Percentiles rank a stretch among this genome's conserved stretches.
Conservation (phyloP, 2,329 filamentous ascomycete genomes). For the Colletotrichum sojae region DNA sequence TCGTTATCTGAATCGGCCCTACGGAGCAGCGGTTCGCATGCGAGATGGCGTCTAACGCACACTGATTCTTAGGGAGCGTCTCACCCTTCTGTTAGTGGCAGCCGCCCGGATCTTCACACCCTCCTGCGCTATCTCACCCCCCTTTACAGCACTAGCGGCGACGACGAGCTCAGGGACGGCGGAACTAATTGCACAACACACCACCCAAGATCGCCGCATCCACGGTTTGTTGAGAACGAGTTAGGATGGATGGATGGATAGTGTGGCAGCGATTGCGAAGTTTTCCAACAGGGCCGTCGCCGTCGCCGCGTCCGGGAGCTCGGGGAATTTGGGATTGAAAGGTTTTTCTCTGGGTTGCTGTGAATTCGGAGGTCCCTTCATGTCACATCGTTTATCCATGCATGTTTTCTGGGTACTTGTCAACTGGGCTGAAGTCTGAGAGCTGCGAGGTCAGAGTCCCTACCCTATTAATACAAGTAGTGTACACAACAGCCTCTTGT, state of each 20-base stretch:
- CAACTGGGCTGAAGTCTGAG: neutral
- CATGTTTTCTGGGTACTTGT: neutral
- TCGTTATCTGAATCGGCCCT: slow-evolving; percentile 40
- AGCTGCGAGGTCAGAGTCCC: neutral
- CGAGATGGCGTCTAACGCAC: slow-evolving; percentile 25
- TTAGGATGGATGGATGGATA: neutral
- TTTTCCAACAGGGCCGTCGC: slow-evolving; percentile 15
- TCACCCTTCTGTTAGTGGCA: neutral
- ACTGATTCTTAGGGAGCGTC: neutral
- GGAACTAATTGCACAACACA: neutral
- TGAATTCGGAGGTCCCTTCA: slow-evolving; percentile 17
- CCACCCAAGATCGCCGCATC: slow-evolving; percentile 1
- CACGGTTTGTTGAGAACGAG: slow-evolving; percentile 22
- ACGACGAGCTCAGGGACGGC: neutral
- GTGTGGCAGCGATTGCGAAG: neutral
- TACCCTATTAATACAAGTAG: no score
- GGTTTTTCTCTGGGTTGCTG: neutral
- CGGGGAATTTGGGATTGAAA: neutral
- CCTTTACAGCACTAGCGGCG: neutral
- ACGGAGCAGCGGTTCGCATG: slow-evolving; percentile 32
- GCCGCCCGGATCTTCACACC: slow-evolving; percentile 3
- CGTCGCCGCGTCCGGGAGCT: slow-evolving; percentile 9
- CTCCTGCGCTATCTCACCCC: neutral
- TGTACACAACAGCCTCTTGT: neutral
- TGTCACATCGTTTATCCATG: slow-evolving; percentile 7